A percentile compares a stretch with the other conserved stretches of the same genome.
phyloP scores from a whole-genome alignment of 805 yeast species.

The Cyberlindnera meyerae region DNA sequence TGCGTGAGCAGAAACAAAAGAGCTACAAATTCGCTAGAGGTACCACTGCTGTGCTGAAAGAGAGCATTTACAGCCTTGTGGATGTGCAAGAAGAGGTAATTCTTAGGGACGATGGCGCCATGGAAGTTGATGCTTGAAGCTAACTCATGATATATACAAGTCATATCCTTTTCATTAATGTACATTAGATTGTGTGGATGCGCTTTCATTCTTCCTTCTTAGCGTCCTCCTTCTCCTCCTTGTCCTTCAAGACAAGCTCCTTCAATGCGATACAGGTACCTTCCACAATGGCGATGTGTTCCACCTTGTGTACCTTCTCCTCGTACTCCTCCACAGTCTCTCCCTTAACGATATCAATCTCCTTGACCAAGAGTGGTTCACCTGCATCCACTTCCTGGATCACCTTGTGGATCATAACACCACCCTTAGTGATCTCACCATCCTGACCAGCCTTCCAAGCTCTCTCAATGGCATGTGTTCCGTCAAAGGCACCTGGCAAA shows the following conservation, averaged over 20 bases:
- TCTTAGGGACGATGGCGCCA: constrained; percentile 36
- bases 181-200: not conserved
- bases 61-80: constrained; percentile 58
- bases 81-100: constrained; percentile 64
- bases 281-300: constrained; percentile 90
- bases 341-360: constrained; percentile 62
- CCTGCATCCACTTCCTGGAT: constrained; percentile 95
- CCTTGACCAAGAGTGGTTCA: constrained; percentile 79
- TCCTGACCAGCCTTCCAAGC: constrained; percentile 94
- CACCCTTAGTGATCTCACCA: constrained; percentile 72
- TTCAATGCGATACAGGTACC: constrained; percentile 66
- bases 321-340: constrained; percentile 82
- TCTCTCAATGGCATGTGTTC: constrained; percentile 93
- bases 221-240: constrained; percentile 1
- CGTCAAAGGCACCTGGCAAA: constrained; percentile 94
- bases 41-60: constrained; percentile 81
- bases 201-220: not conserved
- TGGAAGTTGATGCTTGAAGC: constrained; percentile 11
- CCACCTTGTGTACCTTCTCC: constrained; percentile 72
- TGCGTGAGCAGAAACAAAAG: constrained; percentile 73
- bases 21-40: constrained; percentile 87
- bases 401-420: constrained; percentile 96
- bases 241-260: constrained; percentile 13
- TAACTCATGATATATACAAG: not conserved
- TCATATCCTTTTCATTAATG: not conserved